A percentile compares a stretch with the other conserved stretches of the same genome.
Evolutionary conservation across 2,329 filamentous ascomycete species (phyloP).

Genomic region (Clarireedia sp.): DNA sequence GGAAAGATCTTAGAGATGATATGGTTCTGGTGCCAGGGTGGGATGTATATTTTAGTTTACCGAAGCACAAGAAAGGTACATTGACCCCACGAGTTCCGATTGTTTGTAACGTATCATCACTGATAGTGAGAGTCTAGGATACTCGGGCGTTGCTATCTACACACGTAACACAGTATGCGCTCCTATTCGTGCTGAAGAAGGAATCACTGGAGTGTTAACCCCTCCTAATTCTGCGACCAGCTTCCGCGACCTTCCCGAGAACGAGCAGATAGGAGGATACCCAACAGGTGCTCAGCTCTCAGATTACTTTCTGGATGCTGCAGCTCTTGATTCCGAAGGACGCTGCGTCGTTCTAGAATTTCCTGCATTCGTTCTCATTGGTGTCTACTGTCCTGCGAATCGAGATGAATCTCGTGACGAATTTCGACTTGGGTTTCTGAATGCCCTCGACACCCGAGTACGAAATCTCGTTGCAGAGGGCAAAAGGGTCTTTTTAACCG

Average conservation of each 20-base stretch:
- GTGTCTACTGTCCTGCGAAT: constrained; percentile 85
- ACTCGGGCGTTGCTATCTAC: constrained; percentile 93
- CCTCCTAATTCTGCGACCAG: constrained; percentile 61
- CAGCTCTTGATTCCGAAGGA: constrained; percentile 78
- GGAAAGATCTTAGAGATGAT: constrained; percentile 84
- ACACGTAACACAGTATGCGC: constrained; percentile 79
- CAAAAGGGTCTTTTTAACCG: constrained; percentile 77
- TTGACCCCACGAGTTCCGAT: background rate
- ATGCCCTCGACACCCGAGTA: constrained; percentile 72
- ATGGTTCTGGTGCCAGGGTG: constrained; percentile 93
- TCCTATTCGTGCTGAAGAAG: constrained; percentile 87
- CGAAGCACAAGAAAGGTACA: constrained; percentile 83
- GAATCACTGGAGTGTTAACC: constrained; percentile 74
- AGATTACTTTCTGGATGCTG: constrained; percentile 56
- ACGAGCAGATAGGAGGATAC: constrained; percentile 83
- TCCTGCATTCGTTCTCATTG: constrained; percentile 86
- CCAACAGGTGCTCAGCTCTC: constrained; percentile 61
- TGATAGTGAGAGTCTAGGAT: constrained; percentile 49
- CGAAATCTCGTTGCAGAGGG: constrained; percentile 74
- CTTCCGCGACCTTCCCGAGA: constrained; percentile 66
- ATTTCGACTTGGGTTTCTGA: constrained; percentile 74
- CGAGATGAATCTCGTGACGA: constrained; percentile 76
- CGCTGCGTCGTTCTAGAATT: constrained; percentile 89
- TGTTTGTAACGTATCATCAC: background rate
- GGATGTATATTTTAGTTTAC: constrained; percentile 94